Base-by-base conservation (phyloP, 139 green algal genomes). In the Chlorella sp. region DNA sequence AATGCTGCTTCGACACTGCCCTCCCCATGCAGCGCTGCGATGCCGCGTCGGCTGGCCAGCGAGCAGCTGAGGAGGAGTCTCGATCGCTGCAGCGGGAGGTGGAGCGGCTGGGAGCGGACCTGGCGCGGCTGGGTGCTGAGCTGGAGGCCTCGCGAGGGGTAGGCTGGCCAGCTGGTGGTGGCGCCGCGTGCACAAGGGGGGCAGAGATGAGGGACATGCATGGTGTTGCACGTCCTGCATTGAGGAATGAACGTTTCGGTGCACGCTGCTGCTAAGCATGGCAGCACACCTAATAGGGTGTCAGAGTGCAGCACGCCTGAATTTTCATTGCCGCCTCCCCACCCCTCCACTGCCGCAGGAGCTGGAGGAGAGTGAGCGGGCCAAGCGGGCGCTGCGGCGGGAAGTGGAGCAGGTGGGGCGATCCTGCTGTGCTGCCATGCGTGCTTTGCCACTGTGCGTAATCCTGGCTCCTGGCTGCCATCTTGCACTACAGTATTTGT, bases 401-500 rank as follows among this genome's bases (percentile, higher is more conserved):
- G 76, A 82, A 38, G 76, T 82, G 57, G 60, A 82, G 57, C 76
- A 82, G 76, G 76, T 82, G 76, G 26, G 76, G 28, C 26, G 26
- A 34, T 16, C 20, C 63, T 38, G 63, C 18, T 51, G 44, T 9
- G n/a, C n/a, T n/a, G n/a, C n/a, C n/a, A n/a, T n/a, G n/a, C n/a
- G n/a, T n/a, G n/a, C n/a, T n/a, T n/a, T n/a, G n/a, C n/a, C n/a
- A n/a, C n/a, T n/a, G n/a, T n/a, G n/a, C n/a, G n/a, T n/a, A n/a
- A n/a, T n/a, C n/a, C n/a, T n/a, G n/a, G n/a, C n/a, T n/a, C n/a
- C n/a, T n/a, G n/a, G n/a, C n/a, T n/a, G n/a, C n/a, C n/a, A n/a
- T n/a, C n/a, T n/a, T n/a, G n/a, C n/a, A n/a, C n/a, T n/a, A n/a
- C n/a, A n/a, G n/a, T n/a, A n/a, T n/a, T n/a, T n/a, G n/a, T n/a